A percentile compares a stretch with the other conserved stretches of the same genome.
These are phyloP conservation scores for Buddleja alternifolia DNA, from an alignment of 257 asterid species.

Conservation along the genomic window DNA sequence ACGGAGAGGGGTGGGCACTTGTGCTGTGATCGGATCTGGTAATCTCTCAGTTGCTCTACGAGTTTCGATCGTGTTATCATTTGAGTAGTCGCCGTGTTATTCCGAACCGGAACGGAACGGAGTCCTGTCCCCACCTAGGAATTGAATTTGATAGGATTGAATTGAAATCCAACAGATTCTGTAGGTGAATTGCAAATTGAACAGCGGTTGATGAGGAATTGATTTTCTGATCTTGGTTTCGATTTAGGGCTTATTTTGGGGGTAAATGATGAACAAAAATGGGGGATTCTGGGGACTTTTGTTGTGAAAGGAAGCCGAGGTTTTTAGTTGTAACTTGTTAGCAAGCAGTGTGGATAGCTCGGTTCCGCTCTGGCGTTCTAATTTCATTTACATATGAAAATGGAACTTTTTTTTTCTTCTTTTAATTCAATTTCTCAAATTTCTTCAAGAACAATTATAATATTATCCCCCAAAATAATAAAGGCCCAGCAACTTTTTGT, in stretches of 20 bases:
- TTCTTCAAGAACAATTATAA: too few relatives aligned
- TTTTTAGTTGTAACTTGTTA: not conserved
- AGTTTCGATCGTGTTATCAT: slow-evolving; percentile 93
- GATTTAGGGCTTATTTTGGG: slow-evolving; percentile 2
- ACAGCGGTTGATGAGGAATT: not conserved
- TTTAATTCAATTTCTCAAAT: too few relatives aligned
- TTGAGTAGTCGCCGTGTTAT: slow-evolving; percentile 28
- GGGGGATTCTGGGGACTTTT: slow-evolving; percentile 5
- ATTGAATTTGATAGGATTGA: not conserved
- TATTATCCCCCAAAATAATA: too few relatives aligned
- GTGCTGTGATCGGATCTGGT: slow-evolving; percentile 91
- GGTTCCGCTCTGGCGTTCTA: too few relatives aligned
- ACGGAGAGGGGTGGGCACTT: slow-evolving; percentile 72
- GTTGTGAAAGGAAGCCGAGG: not conserved
- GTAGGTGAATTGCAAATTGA: slow-evolving; percentile 7
- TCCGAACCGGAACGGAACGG: slow-evolving; percentile 19
- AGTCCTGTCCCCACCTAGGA: slow-evolving; percentile 9
- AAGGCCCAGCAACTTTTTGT: too few relatives aligned
- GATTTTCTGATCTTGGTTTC: not conserved
- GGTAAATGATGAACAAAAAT: slow-evolving; percentile 9
- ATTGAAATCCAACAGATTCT: slow-evolving; percentile 18
- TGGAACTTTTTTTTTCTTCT: too few relatives aligned
- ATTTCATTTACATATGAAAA: too few relatives aligned
- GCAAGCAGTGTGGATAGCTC: not conserved
- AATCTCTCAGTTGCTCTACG: slow-evolving; percentile 88